Base-by-base conservation (phyloP, 164 flowering plant species). In the Aristolochia californica region DNA sequence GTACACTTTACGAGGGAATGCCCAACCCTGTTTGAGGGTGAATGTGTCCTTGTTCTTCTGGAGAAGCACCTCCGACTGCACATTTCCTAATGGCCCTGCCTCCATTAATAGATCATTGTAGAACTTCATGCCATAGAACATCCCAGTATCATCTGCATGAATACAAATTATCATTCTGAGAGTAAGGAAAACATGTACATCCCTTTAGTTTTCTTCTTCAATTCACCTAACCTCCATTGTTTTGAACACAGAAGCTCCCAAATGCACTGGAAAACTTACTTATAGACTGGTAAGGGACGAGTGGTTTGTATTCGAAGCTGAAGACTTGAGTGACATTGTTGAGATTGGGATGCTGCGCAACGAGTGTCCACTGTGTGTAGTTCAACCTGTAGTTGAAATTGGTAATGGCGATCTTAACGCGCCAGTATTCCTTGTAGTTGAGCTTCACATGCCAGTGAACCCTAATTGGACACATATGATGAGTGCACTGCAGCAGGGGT, bases 241-340 rank as follows among this genome's bases (percentile, higher is more conserved):
- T 16, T 17, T 18, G 21, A 27, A n/a, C 57, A 43, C 23, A 54
- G n/a, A 13, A 27, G 22, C 23, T 27, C 57, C n/a, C 9, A n/a
- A 30, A 17, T 54, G 12, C 12, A 5, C 12, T 15, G 2, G 18
- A 58, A 48, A 9, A 78, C 89, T 80, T 62, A 87, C 96, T 88
- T 54, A 83, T 72, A 38, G 88, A 71, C 56, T 78, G 69, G 43
- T 80, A 82, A 51, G 94, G 87, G 27, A 78, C 68, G 0, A 85
- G 84, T 25, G 91, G 87, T 73, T 85, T 85, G 81, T 88, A 84
- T 60, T 80, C 84, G 56, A 88, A 88, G 70, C 96, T 88, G 56
- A 88, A 85, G 60, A 83, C 84, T 73, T 85, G 79, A 23, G 91
- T 88, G 62, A 82, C 79, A 62, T 80, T 83, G 79, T 83, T 78